These are phyloP conservation scores for Paramecium bursaria DNA, from an alignment of 73 alveolate genomes.

Conservation along the genomic window DNA sequence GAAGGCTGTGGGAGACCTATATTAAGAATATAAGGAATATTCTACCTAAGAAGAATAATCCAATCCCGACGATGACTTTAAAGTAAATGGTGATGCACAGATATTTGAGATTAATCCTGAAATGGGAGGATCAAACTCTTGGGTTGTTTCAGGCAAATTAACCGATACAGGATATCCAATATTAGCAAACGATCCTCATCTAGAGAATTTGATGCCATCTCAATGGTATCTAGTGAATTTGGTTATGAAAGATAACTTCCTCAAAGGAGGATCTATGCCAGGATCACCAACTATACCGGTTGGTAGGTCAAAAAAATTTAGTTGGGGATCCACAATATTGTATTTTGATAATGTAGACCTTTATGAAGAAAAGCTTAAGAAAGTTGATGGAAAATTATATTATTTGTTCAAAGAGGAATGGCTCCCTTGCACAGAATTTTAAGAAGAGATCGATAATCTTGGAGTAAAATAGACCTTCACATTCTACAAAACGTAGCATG, in stretches of 20 bases:
- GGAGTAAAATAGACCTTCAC: conserved; percentile 79
- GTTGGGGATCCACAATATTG: conserved; percentile 89
- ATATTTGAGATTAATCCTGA: conserved; percentile 60
- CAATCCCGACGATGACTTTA: no score
- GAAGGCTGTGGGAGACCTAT: conserved; percentile 11
- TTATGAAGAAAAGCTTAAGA: conserved; percentile 83
- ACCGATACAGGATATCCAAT: conserved; percentile 96
- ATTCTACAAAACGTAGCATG: conserved; percentile 87
- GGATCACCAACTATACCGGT: conserved; percentile 88
- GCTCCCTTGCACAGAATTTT: conserved; percentile 71
- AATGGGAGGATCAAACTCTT: conserved; percentile 83
- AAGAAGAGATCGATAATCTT: conserved; percentile 82
- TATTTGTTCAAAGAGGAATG: conserved; percentile 87
- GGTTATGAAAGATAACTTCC: conserved; percentile 43
- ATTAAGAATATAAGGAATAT: not conserved
- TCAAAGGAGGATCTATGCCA: conserved; percentile 81
- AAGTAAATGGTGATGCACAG: no score
- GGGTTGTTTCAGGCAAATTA: conserved; percentile 92
- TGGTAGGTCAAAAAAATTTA: conserved; percentile 82
- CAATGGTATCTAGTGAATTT: conserved; percentile 82
- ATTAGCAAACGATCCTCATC: conserved; percentile 94
- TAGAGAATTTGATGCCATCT: conserved; percentile 86
- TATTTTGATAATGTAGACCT: conserved; percentile 89
- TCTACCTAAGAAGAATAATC: no score
- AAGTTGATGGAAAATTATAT: conserved; percentile 69